These are phyloP conservation scores for Acanthamoeba triangularis DNA, from an alignment of 208 protist genomes.

Conservation along the genomic window DNA sequence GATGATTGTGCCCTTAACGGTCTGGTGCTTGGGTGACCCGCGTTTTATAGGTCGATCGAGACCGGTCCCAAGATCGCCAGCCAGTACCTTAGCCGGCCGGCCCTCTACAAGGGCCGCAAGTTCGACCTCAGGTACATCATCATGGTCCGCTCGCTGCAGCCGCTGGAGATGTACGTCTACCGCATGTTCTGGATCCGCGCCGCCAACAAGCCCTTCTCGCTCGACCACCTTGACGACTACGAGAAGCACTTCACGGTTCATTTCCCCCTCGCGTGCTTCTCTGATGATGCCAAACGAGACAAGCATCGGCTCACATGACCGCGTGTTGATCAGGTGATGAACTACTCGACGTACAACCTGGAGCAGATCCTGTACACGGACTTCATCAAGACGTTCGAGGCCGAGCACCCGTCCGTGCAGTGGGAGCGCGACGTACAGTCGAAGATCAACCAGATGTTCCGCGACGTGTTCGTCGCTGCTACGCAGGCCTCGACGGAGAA, in stretches of 20 bases:
- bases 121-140: slow-evolving; percentile 84
- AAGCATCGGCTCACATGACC: not conserved
- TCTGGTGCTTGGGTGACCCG: too few relatives aligned
- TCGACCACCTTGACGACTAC: slow-evolving; percentile 83
- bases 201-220: slow-evolving; percentile 78
- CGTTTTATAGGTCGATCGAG: slow-evolving; percentile 49
- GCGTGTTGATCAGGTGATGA: slow-evolving; percentile 71
- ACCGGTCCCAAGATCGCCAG: slow-evolving; percentile 82
- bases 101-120: slow-evolving; percentile 75
- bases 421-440: slow-evolving; percentile 65
- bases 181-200: slow-evolving; percentile 85
- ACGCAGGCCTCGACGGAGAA: slow-evolving; percentile 31
- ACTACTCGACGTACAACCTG: slow-evolving; percentile 79
- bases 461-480: slow-evolving; percentile 71
- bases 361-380: slow-evolving; percentile 77
- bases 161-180: slow-evolving; percentile 81
- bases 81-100: slow-evolving; percentile 77
- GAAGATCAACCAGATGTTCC: slow-evolving; percentile 75
- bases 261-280: not conserved
- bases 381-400: slow-evolving; percentile 74
- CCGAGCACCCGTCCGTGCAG: slow-evolving; percentile 38
- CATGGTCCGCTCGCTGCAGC: slow-evolving; percentile 77
- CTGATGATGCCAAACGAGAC: not conserved
- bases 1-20: not conserved
- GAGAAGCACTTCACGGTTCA: slow-evolving; percentile 84